Percentiles rank a stretch among this genome's conserved stretches.
Conservation (phyloP, 2,329 filamentous ascomycete genomes). For the Colletotrichum nymphaeae region DNA sequence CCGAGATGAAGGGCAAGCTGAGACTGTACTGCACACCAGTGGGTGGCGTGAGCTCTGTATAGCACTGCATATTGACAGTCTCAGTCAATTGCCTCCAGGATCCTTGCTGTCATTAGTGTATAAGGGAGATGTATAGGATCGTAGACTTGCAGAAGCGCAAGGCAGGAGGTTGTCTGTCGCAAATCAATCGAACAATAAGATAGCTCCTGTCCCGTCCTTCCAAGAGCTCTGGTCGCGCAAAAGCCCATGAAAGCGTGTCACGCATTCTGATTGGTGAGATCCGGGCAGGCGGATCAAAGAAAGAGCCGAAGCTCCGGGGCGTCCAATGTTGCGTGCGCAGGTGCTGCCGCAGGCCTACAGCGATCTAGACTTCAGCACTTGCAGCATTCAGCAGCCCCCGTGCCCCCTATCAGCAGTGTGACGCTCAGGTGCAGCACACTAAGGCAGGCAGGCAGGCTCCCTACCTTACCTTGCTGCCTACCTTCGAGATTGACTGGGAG, state of each 20-base stretch:
- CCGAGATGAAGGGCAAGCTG: conserved; percentile 79
- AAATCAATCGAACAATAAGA: not conserved
- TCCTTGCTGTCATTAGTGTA: conserved; percentile 28
- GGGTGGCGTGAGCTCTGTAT: conserved; percentile 93
- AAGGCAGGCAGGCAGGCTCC: not conserved
- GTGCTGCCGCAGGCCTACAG: not conserved
- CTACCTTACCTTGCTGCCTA: no score
- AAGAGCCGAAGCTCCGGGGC: not conserved
- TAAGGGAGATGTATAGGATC: not conserved
- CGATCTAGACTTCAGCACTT: not conserved
- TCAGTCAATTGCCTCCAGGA: conserved; percentile 40
- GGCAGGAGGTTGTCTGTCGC: conserved; percentile 5
- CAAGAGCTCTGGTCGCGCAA: conserved; percentile 10
- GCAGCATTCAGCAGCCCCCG: not conserved
- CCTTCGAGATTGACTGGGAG: not conserved
- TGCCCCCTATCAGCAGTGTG: not conserved
- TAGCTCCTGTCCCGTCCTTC: conserved; percentile 1
- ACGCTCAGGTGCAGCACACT: not conserved
- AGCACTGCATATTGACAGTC: conserved; percentile 84
- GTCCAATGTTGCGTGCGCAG: not conserved
- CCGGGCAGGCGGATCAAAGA: not conserved
- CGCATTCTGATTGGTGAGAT: conserved; percentile 25
- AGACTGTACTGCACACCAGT: conserved; percentile 94
- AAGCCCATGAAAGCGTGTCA: not conserved
- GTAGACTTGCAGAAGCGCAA: not conserved